These are phyloP conservation scores for Pulveroboletus sp. DNA, from an alignment of 768 basidiomycete species.

Conservation along the genomic window DNA sequence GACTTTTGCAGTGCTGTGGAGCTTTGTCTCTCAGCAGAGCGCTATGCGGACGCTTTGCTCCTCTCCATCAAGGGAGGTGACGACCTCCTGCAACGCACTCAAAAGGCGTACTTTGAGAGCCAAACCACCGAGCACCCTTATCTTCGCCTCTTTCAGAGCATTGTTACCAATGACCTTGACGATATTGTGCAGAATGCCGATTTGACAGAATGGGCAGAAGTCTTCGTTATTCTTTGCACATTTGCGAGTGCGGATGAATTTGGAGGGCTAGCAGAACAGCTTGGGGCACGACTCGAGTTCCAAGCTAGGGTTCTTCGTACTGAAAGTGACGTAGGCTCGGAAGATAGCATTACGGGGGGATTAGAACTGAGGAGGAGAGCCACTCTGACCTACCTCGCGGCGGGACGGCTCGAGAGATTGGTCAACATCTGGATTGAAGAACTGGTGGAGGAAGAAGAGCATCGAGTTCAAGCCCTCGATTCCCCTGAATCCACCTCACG, in stretches of 20 bases:
- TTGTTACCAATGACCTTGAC: constrained; percentile 85
- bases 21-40: constrained; percentile 80
- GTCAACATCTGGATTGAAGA: constrained; percentile 92
- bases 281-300: constrained; percentile 87
- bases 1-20: constrained; percentile 92
- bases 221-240: constrained; percentile 94
- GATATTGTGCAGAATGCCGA: constrained; percentile 98
- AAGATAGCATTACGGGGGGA: constrained; percentile 31
- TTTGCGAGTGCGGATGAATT: constrained; percentile 88
- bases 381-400: constrained; percentile 89
- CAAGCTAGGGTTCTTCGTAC: constrained; percentile 61
- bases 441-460: constrained; percentile 76
- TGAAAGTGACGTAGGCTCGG: constrained; percentile 39
- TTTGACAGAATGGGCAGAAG: constrained; percentile 90
- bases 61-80: constrained; percentile 88
- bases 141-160: constrained; percentile 89
- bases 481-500: constrained; percentile 43
- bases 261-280: constrained; percentile 79
- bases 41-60: constrained; percentile 92
- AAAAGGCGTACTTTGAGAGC: constrained; percentile 89
- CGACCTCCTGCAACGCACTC: constrained; percentile 80
- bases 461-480: constrained; percentile 38
- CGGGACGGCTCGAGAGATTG: constrained; percentile 80
- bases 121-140: constrained; percentile 75
- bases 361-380: constrained; percentile 76